phyloP scores from a whole-genome alignment of 2,329 filamentous ascomycete genomes.

The Daldinia eschscholtzii region DNA sequence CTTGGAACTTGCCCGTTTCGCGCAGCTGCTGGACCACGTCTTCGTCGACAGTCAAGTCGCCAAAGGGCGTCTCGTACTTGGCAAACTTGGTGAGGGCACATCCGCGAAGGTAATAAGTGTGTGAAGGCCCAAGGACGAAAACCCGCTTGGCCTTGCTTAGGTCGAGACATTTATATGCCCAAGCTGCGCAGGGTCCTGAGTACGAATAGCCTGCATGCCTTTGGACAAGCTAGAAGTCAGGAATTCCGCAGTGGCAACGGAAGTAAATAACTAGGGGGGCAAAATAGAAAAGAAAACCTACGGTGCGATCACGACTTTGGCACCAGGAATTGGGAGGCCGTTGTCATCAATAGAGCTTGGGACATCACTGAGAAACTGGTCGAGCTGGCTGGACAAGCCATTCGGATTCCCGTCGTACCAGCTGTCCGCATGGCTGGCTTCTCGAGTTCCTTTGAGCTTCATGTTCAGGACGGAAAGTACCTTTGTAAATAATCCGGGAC shows the following conservation, averaged over 20 bases:
- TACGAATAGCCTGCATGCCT: constrained; percentile 96
- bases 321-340: constrained; percentile 76
- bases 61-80: constrained; percentile 80
- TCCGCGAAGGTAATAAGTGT: constrained; percentile 83
- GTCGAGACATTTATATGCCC: constrained; percentile 92
- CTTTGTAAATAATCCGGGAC: not conserved
- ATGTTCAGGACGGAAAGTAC: constrained; percentile 39
- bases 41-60: constrained; percentile 75
- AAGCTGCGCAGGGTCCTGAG: constrained; percentile 91
- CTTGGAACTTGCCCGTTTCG: constrained; percentile 67
- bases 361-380: constrained; percentile 79
- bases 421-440: constrained; percentile 82
- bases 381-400: constrained; percentile 76
- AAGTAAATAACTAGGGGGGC: constrained; percentile 16
- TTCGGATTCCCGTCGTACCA: constrained; percentile 81
- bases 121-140: constrained; percentile 93
- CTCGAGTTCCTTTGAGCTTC: constrained; percentile 54
- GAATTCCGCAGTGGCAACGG: constrained; percentile 18
- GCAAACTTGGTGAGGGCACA: constrained; percentile 81
- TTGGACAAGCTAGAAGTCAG: constrained; percentile 35
- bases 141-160: constrained; percentile 85
- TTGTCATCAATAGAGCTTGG: constrained; percentile 72
- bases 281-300: constrained; percentile 62
- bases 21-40: constrained; percentile 65
- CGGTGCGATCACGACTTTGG: constrained; percentile 92